Percentiles rank a stretch among this genome's conserved stretches.
Evolutionary conservation across 345 rosid species (phyloP).

Genomic region (Acer saccharum): DNA sequence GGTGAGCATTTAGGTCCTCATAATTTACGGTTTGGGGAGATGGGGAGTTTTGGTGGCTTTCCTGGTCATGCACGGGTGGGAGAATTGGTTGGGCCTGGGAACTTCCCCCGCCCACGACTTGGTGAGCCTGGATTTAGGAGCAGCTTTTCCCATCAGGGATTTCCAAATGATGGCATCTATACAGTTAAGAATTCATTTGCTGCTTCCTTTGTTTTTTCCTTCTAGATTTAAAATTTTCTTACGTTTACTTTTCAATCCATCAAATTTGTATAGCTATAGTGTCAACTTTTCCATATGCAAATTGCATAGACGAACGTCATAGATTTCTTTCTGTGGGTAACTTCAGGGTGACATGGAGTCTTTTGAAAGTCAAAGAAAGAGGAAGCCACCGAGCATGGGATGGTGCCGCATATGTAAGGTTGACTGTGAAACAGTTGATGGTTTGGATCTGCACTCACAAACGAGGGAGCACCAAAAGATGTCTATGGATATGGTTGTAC

Average conservation of each 20-base stretch:
- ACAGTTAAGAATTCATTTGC: slow-evolving; percentile 47
- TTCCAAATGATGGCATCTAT: slow-evolving; percentile 45
- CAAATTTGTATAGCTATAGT: not conserved
- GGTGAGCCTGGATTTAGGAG: slow-evolving; percentile 73
- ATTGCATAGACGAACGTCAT: not conserved
- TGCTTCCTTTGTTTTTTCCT: not conserved
- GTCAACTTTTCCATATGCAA: not conserved
- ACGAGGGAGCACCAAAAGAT: slow-evolving; percentile 73
- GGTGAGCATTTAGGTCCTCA: slow-evolving; percentile 56
- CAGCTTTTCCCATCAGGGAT: slow-evolving; percentile 45
- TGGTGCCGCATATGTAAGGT: slow-evolving; percentile 87
- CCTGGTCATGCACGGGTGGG: slow-evolving; percentile 45
- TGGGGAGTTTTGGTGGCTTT: slow-evolving; percentile 39
- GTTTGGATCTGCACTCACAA: slow-evolving; percentile 73
- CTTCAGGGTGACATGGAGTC: slow-evolving; percentile 53
- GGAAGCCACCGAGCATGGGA: slow-evolving; percentile 52
- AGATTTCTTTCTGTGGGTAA: slow-evolving; percentile 14
- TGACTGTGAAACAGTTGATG: slow-evolving; percentile 76
- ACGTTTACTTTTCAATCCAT: not conserved
- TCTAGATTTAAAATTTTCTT: not conserved
- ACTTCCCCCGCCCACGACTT: slow-evolving; percentile 40
- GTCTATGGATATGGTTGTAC: slow-evolving; percentile 66
- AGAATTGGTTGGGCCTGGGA: slow-evolving; percentile 42
- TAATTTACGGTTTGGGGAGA: slow-evolving; percentile 36
- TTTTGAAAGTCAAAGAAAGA: slow-evolving; percentile 56